phyloP scores from a whole-genome alignment of 208 protist genomes.

The Trypanosoma mega region DNA sequence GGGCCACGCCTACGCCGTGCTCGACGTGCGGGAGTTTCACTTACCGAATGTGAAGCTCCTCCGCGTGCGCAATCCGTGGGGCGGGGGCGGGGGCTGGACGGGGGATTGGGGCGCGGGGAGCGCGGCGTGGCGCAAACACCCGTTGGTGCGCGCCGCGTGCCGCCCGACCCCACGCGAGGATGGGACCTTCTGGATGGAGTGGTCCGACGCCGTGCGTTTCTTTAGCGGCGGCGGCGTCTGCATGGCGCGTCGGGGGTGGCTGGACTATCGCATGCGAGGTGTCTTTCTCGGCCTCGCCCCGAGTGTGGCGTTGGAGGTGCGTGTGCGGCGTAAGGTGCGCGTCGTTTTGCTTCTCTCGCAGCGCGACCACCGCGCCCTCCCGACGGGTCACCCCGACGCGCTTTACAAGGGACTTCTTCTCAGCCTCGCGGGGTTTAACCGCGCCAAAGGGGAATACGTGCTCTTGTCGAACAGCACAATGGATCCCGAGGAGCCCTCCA shows the following conservation, averaged over 20 bases:
- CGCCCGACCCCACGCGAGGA: neutral
- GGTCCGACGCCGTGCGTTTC: conserved; percentile 14
- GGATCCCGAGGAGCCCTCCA: conserved; percentile 2
- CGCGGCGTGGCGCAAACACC: conserved; percentile 31
- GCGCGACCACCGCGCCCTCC: conserved; percentile 24
- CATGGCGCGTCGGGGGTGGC: conserved; percentile 19
- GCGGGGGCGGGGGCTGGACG: conserved; percentile 22
- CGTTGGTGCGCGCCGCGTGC: neutral
- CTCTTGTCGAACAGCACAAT: conserved; percentile 5
- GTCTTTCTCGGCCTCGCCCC: conserved; percentile 37
- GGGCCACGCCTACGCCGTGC: conserved; percentile 25
- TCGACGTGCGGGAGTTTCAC: conserved; percentile 13
- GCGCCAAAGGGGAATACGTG: neutral
- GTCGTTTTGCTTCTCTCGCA: conserved; percentile 41
- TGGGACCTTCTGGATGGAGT: conserved; percentile 30
- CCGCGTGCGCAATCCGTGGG: conserved; percentile 28
- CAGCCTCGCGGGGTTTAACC: neutral
- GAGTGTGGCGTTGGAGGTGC: conserved; percentile 40
- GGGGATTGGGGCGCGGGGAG: conserved; percentile 55
- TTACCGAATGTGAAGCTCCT: conserved; percentile 18
- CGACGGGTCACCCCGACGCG: neutral
- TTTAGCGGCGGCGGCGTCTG: conserved; percentile 29
- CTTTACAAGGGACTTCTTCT: neutral
- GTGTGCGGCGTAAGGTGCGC: conserved; percentile 31
- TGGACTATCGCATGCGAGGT: conserved; percentile 46